Percentiles rank a stretch among this genome's conserved stretches.
phyloP scores from a whole-genome alignment of 257 asterid genomes.

The Datura wrightii region DNA sequence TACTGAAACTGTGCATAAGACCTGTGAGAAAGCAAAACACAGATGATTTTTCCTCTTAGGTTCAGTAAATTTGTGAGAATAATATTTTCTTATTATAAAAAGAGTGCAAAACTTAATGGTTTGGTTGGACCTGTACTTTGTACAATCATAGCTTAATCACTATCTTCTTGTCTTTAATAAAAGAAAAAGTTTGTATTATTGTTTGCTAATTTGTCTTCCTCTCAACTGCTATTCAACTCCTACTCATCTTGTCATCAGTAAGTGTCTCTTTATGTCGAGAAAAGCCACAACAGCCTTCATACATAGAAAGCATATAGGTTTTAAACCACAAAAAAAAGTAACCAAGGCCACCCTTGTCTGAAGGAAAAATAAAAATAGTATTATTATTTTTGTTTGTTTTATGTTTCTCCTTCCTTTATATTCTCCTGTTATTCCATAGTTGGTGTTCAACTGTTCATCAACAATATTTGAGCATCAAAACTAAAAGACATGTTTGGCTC shows the following conservation, averaged over 20 bases:
- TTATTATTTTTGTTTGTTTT: background rate
- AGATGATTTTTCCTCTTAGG: conserved; percentile 24
- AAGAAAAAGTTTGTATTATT: conserved; percentile 17
- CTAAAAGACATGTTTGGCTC: conserved; percentile 34
- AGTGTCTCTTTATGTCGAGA: conserved; percentile 35
- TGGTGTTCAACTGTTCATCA: conserved; percentile 22
- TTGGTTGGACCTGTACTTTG: conserved; percentile 14
- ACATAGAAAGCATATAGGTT: conserved; percentile 25
- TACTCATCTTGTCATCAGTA: conserved; percentile 14
- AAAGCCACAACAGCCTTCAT: conserved; percentile 35
- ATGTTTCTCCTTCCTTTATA: conserved; percentile 26
- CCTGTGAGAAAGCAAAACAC: conserved; percentile 35
- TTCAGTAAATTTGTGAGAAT: conserved; percentile 16
- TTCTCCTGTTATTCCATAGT: conserved; percentile 6
- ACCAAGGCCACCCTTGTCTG: conserved; percentile 41
- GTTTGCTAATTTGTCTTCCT: conserved; percentile 19
- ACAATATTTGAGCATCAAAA: conserved; percentile 28
- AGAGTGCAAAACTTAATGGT: background rate
- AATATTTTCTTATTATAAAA: conserved; percentile 19
- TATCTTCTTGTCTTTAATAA: background rate
- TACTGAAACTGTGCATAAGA: conserved; percentile 46
- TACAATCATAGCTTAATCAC: conserved; percentile 5
- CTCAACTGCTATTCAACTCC: conserved; percentile 24
- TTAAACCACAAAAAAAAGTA: background rate
- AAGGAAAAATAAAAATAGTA: background rate